Conservation (phyloP, 805 yeast genomes). For the Saturnispora serradocipensis region DNA sequence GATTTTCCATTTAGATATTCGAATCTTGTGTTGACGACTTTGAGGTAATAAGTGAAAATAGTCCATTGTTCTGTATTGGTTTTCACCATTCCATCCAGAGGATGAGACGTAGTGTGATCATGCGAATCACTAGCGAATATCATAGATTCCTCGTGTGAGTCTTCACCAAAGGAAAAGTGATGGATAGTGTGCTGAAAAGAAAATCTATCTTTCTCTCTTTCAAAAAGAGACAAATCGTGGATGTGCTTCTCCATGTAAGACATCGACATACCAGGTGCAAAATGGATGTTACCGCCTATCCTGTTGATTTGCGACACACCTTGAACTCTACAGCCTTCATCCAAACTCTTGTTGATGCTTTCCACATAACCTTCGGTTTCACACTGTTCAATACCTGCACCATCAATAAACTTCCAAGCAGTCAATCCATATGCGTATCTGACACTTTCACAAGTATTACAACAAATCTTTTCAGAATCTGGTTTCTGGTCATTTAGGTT, state of each 20-base stretch:
- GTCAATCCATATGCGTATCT: constrained; percentile 64
- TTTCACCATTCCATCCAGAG: constrained; percentile 49
- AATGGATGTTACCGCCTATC: constrained; percentile 85
- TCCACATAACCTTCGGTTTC: constrained; percentile 78
- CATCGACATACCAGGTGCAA: constrained; percentile 87
- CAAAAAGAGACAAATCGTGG: constrained; percentile 77
- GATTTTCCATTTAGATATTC: constrained; percentile 49
- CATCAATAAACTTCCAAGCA: constrained; percentile 89
- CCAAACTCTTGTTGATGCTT: constrained; percentile 45
- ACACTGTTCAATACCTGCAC: constrained; percentile 81
- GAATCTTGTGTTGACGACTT: constrained; percentile 84
- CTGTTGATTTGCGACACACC: constrained; percentile 77
- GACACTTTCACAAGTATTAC: constrained; percentile 80
- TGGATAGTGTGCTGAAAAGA: constrained; percentile 71
- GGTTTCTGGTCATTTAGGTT: constrained; percentile 31
- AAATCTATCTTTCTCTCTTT: constrained; percentile 44
- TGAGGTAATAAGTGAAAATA: constrained; percentile 68
- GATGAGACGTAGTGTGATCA: constrained; percentile 43
- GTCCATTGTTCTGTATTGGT: constrained; percentile 43
- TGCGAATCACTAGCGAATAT: constrained; percentile 13
- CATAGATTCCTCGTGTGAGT: constrained; percentile 22
- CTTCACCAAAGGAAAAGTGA: constrained; percentile 77
- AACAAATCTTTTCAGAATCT: constrained; percentile 48
- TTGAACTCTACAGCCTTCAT: constrained; percentile 81
- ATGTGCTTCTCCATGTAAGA: constrained; percentile 53